Conservation (phyloP, 441 rosid species). For the Geranium incanum region DNA sequence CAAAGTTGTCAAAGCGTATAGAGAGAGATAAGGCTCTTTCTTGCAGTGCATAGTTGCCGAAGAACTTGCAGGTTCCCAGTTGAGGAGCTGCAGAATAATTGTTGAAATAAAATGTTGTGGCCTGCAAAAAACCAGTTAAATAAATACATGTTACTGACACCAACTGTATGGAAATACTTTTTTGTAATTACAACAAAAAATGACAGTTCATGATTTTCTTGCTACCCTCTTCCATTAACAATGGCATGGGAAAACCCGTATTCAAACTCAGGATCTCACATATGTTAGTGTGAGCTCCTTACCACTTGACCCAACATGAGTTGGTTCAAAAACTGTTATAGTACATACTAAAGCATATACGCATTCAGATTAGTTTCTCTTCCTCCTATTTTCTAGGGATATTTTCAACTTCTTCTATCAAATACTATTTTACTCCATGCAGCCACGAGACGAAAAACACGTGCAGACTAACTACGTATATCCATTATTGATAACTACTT, state of each 20-base stretch:
- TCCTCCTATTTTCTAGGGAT: background rate
- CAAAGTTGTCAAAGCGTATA: background rate
- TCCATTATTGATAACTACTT: background rate
- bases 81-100: too few relatives aligned
- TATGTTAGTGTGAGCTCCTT: too few relatives aligned
- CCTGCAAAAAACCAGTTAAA: constrained; percentile 26
- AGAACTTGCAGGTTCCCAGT: background rate
- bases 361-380: too few relatives aligned
- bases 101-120: background rate
- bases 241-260: too few relatives aligned
- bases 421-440: background rate
- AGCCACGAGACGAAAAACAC: background rate
- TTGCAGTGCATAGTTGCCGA: background rate
- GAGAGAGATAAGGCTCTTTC: background rate
- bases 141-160: background rate
- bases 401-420: background rate
- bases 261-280: too few relatives aligned
- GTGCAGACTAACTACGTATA: background rate
- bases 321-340: background rate
- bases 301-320: too few relatives aligned
- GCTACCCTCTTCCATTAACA: background rate
- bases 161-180: background rate
- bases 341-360: background rate
- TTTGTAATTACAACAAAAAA: background rate
- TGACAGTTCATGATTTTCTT: background rate